Evolutionary conservation across 768 basidiomycete genomes (phyloP).

Genomic region (Suillus ampliporus): DNA sequence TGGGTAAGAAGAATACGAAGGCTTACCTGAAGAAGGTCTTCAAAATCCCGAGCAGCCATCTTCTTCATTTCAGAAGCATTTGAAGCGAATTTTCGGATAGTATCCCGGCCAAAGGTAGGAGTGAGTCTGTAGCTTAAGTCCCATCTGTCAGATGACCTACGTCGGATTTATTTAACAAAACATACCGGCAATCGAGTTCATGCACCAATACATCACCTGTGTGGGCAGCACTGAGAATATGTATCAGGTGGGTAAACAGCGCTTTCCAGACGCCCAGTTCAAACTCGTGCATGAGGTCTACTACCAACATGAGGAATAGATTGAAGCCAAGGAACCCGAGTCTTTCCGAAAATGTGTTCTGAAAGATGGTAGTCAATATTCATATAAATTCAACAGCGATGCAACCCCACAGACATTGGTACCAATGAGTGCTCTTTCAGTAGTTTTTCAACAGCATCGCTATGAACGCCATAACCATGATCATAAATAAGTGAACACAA

Average conservation of each 20-base stretch:
- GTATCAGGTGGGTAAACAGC: slow-evolving; percentile 32
- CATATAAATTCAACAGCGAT: background rate
- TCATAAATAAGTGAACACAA: slow-evolving; percentile 23
- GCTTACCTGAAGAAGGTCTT: slow-evolving; percentile 40
- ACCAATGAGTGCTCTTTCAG: slow-evolving; percentile 23
- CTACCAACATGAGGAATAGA: slow-evolving; percentile 27
- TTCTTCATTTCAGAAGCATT: slow-evolving; percentile 29
- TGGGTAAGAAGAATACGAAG: background rate
- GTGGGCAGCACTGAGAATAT: slow-evolving; percentile 23
- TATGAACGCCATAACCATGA: slow-evolving; percentile 11
- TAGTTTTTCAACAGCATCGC: slow-evolving; percentile 14
- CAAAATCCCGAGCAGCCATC: slow-evolving; percentile 35
- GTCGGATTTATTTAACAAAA: background rate
- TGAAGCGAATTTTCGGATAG: slow-evolving; percentile 27
- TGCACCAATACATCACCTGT: slow-evolving; percentile 13
- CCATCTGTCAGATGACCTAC: background rate
- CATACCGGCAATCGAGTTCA: slow-evolving; percentile 18
- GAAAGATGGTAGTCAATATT: background rate
- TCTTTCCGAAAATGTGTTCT: slow-evolving; percentile 37
- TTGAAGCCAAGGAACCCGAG: slow-evolving; percentile 22
- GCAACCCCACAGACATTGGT: slow-evolving; percentile 19
- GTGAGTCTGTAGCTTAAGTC: slow-evolving; percentile 25
- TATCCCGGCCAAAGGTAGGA: slow-evolving; percentile 30
- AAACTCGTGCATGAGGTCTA: slow-evolving; percentile 38
- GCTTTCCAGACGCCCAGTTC: slow-evolving; percentile 40